Percentiles rank a stretch among this genome's conserved stretches.
These are phyloP conservation scores for Pisolithus albus DNA, from an alignment of 768 basidiomycete genomes.

Conservation along the genomic window DNA sequence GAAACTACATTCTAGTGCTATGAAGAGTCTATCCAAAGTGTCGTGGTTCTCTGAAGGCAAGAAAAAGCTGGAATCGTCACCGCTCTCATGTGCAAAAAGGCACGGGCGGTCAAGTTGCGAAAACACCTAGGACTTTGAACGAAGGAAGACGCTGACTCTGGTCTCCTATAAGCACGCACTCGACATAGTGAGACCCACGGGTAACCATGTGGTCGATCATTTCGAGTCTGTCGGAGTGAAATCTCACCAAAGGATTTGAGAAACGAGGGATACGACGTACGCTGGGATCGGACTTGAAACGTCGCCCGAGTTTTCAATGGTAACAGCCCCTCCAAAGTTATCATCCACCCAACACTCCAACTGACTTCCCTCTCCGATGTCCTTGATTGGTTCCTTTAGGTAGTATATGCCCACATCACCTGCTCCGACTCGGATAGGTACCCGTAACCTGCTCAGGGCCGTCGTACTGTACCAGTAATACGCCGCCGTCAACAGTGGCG, in stretches of 20 bases:
- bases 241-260: neutral
- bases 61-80: neutral
- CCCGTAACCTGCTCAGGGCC: constrained; percentile 73
- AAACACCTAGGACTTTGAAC: constrained; percentile 91
- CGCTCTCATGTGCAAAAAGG: neutral
- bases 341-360: constrained; percentile 98
- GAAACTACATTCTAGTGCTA: neutral
- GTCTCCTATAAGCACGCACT: constrained; percentile 83
- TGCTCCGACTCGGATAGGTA: constrained; percentile 77
- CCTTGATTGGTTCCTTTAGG: constrained; percentile 58
- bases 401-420: constrained; percentile 94
- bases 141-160: constrained; percentile 72
- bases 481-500: constrained; percentile 48
- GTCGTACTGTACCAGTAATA: constrained; percentile 94
- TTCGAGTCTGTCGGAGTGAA: constrained; percentile 44
- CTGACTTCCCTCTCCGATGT: constrained; percentile 57
- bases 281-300: constrained; percentile 53
- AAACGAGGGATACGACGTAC: constrained; percentile 40
- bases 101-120: constrained; percentile 49
- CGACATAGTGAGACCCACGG: constrained; percentile 89
- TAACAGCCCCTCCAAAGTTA: constrained; percentile 71
- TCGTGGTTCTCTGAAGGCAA: neutral
- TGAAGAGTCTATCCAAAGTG: neutral
- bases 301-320: constrained; percentile 72
- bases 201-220: constrained; percentile 84